Base-by-base conservation (phyloP, 805 yeast genomes). In the Candida sanyiensis region DNA sequence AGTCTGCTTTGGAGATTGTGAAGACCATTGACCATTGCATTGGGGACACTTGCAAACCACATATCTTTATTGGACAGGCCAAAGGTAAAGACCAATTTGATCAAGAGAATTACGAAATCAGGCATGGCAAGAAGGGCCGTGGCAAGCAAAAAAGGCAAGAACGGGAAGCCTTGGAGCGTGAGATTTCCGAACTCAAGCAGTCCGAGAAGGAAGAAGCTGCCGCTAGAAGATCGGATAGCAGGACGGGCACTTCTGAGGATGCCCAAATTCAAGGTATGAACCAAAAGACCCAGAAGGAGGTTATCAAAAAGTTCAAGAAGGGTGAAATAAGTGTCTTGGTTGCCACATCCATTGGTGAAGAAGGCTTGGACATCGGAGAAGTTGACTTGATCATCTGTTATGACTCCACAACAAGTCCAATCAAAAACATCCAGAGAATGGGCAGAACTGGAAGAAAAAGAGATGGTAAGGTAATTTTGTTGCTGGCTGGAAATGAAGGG, bases 321-420 rank as follows among this genome's bases (percentile, higher is more conserved):
- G 96, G 95, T 7, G 67, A 61, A 1, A 75, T 75, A 52, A 94
- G 93, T 54, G 77, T 86, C 7, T 63, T 93, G 16, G 96, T 93
- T 6, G 96, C 97, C 5, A 93, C 99, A 0, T 88, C 96, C 0
- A 90, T 93, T 55, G 99, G 97, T 33, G 99, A 93, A 58, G 99
- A 93, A 67, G 99, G 99, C 32, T 70, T 93, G 47, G 98, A 93
- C 66, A 94, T 93, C 48, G 98, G 98, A 23, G 97, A 94, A 57
- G 99, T 93, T 38, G 98, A 93, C 59, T 58, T 93, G 51, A 90
- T 93, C 49, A 71, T 93, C 7, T 89, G 96, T 56, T 93, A 78
- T 61, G 98, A 93, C 54, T 85, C 96, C 0, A 88, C 97, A 0
- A 72, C 88, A 21, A 86, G 96, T 32, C 97, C 97, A 0, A 90